A percentile compares a stretch with the other conserved stretches of the same genome.
Evolutionary conservation across 2,329 filamentous ascomycete species (phyloP).

Genomic region (Sporothrix globosa): DNA sequence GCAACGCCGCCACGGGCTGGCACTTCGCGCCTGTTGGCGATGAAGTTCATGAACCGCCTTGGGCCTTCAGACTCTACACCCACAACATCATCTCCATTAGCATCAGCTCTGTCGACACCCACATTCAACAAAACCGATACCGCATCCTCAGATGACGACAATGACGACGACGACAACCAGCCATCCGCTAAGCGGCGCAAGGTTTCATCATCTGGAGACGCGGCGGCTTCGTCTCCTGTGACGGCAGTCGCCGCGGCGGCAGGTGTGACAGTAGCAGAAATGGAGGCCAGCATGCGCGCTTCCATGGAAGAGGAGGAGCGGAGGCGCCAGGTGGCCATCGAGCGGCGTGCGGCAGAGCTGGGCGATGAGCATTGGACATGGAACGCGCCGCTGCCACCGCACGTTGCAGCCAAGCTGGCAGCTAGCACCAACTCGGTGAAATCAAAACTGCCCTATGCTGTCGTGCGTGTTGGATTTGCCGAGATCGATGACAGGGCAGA

Average conservation of each 20-base stretch:
- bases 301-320: constrained; percentile 69
- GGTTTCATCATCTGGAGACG: constrained; percentile 40
- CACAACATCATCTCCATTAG: constrained; percentile 28
- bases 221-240: constrained; percentile 43
- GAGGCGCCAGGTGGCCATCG: constrained; percentile 63
- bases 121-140: background rate
- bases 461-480: constrained; percentile 63
- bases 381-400: constrained; percentile 50
- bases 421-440: constrained; percentile 36
- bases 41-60: constrained; percentile 97
- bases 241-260: constrained; percentile 37
- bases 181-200: constrained; percentile 68
- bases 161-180: constrained; percentile 28
- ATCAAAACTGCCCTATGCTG: constrained; percentile 45
- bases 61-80: constrained; percentile 59
- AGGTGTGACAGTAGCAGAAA: constrained; percentile 47
- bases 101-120: constrained; percentile 49
- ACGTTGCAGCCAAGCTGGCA: constrained; percentile 39
- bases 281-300: constrained; percentile 64
- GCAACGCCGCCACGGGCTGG: constrained; percentile 50
- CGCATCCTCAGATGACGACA: background rate
- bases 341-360: constrained; percentile 62
- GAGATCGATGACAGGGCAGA: constrained; percentile 49
- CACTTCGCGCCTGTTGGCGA: constrained; percentile 85
- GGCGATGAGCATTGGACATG: constrained; percentile 79